Conservation (phyloP, 73 alveolate species). For the Paramecium octaurelia region DNA sequence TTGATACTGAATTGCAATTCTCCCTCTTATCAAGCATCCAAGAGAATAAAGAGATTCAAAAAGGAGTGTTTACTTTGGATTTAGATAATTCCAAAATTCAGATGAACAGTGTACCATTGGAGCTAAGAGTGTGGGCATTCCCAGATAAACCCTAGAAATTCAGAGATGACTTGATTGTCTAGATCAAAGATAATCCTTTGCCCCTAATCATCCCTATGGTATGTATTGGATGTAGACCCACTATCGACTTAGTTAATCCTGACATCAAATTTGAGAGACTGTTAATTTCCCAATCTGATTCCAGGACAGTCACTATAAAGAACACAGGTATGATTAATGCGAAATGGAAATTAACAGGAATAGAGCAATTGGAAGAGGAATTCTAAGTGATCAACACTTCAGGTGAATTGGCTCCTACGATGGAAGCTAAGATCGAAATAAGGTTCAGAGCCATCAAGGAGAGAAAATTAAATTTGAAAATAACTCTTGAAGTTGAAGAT, state of each 20-base stretch:
- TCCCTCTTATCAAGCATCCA: slow-evolving; percentile 82
- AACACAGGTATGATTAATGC: slow-evolving; percentile 93
- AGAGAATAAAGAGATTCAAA: slow-evolving; percentile 83
- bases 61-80: slow-evolving; percentile 92
- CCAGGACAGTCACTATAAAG: slow-evolving; percentile 88
- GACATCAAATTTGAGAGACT: slow-evolving; percentile 95
- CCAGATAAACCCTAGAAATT: slow-evolving; percentile 91
- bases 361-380: slow-evolving; percentile 89
- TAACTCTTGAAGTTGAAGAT: slow-evolving; percentile 96
- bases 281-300: slow-evolving; percentile 82
- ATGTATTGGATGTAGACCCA: slow-evolving; percentile 97
- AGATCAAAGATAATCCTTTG: slow-evolving; percentile 96
- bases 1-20: slow-evolving; percentile 87
- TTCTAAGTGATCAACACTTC: slow-evolving; percentile 82
- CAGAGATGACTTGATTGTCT: slow-evolving; percentile 91
- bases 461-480: slow-evolving; percentile 84
- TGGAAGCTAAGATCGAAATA: slow-evolving; percentile 88
- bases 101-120: slow-evolving; percentile 90
- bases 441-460: slow-evolving; percentile 91
- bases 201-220: slow-evolving; percentile 91
- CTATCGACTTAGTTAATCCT: slow-evolving; percentile 87
- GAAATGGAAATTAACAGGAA: slow-evolving; percentile 95
- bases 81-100: slow-evolving; percentile 84
- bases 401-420: slow-evolving; percentile 92
- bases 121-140: slow-evolving; percentile 94